Base-by-base conservation (phyloP, 2,329 filamentous ascomycete species). In the Nemania serpens region DNA sequence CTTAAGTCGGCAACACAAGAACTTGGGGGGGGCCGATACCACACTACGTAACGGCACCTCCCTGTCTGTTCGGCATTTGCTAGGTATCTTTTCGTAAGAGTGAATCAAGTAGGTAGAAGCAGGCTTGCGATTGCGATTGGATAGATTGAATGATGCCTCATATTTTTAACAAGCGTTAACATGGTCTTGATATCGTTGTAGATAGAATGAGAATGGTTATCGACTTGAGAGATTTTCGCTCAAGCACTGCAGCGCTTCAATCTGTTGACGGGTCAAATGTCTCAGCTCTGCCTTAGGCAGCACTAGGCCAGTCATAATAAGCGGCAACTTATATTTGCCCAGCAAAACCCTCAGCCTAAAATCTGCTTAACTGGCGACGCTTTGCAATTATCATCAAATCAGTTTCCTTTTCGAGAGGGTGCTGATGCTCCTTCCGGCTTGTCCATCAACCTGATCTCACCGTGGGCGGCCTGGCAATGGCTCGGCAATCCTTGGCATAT, bases 331-430 rank as follows among this genome's bases (percentile, higher is more conserved):
- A 25, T 48, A 18, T 20, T 15, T 42, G 11, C 20, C 39, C 15
- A 22, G 15, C 17, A n/a, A 45, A 55, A 18, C 7, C 5, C 42
- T 18, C 36, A 56, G 15, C 29, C 33, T 29, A 34, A 53, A 53
- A 18, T 29, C 48, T 43, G 37, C 42, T 33, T 34, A 34, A 29
- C 45, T n/a, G 25, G 45, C 25, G 20, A 42, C 43, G 59, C 59
- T 42, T 61, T 49, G 41, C 3, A 15, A 45, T 20, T 15, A 18
- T 37, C 45, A 36, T 42, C n/a, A 39, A n/a, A 54, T 20, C 55
- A 55, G 17, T 55, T 58, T 55, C 59, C 55, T 42, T 33, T 62
- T 62, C 41, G 5, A 58, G 59, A 54, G 41, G 7, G 18, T 20
- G 45, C 39, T 36, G 46, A 51, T 49, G 36, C 55, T 52, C 17